phyloP scores from a whole-genome alignment of 2,329 filamentous ascomycete species.

The Penicillium brasilianum region DNA sequence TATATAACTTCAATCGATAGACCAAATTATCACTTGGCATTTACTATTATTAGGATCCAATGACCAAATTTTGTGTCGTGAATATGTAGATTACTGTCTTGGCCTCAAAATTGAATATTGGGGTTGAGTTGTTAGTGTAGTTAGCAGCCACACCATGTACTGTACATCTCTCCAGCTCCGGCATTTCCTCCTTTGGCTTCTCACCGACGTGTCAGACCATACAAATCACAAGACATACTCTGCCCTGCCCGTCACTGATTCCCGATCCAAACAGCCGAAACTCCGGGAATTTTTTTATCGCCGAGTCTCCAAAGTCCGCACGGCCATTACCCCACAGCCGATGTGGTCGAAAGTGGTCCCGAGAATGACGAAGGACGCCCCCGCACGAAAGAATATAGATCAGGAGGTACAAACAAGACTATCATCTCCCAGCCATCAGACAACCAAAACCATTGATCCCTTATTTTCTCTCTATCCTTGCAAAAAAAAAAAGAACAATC shows the following conservation, averaged over 20 bases:
- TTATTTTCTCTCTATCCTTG: background rate
- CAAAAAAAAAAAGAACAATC: background rate
- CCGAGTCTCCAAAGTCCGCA: background rate
- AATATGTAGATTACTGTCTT: too few species aligned
- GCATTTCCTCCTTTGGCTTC: background rate
- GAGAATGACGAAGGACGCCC: conserved; percentile 20
- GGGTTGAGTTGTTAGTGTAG: too few species aligned
- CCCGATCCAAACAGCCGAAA: background rate
- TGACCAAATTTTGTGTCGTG: too few species aligned
- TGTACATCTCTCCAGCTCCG: background rate
- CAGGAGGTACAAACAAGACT: background rate
- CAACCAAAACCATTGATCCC: background rate
- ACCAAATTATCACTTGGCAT: too few species aligned
- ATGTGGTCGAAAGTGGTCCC: conserved; percentile 35
- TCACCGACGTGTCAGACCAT: background rate
- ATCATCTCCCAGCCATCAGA: background rate
- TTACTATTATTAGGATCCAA: too few species aligned
- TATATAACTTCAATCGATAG: background rate
- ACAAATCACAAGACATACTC: background rate
- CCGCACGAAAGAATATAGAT: conserved; percentile 21
- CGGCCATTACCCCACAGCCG: conserved; percentile 17
- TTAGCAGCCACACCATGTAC: background rate
- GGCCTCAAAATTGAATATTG: too few species aligned
- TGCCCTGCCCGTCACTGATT: background rate
- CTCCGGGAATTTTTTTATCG: background rate